Percentiles rank a stretch among this genome's conserved stretches.
Evolutionary conservation across 352 stramenopile genomes (phyloP).

Genomic region (Phytopythium sindhum): DNA sequence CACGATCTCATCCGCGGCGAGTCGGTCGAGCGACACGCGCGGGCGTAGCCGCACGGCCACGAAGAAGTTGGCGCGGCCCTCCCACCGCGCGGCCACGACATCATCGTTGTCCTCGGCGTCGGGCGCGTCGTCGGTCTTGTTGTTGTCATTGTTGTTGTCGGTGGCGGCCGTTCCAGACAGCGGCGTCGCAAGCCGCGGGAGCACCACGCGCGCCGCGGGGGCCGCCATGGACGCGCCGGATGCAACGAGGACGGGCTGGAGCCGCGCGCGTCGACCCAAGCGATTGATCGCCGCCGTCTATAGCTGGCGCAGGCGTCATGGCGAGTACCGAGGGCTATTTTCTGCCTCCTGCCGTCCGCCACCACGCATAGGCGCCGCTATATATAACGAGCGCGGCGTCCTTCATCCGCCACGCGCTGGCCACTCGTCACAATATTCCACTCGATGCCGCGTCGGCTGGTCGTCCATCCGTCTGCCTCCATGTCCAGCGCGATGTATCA

Average conservation of each 20-base stretch:
- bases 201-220: background rate
- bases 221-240: background rate
- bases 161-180: background rate
- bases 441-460: no score
- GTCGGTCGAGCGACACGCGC: constrained; percentile 65
- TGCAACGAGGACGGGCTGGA: background rate
- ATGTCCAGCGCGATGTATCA: background rate
- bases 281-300: background rate
- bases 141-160: background rate
- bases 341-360: no score
- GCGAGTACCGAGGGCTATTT: no score
- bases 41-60: constrained; percentile 87
- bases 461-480: no score
- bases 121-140: constrained; percentile 7
- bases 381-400: no score
- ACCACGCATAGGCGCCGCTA: no score
- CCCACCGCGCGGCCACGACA: constrained; percentile 37
- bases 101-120: constrained; percentile 69
- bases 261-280: background rate
- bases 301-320: no score
- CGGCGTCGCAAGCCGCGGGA: background rate
- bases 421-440: no score
- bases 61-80: constrained; percentile 84
- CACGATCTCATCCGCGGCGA: constrained; percentile 65
- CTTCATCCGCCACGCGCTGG: no score